Base-by-base conservation (phyloP, 768 basidiomycete species). In the Tulasnella sp. region DNA sequence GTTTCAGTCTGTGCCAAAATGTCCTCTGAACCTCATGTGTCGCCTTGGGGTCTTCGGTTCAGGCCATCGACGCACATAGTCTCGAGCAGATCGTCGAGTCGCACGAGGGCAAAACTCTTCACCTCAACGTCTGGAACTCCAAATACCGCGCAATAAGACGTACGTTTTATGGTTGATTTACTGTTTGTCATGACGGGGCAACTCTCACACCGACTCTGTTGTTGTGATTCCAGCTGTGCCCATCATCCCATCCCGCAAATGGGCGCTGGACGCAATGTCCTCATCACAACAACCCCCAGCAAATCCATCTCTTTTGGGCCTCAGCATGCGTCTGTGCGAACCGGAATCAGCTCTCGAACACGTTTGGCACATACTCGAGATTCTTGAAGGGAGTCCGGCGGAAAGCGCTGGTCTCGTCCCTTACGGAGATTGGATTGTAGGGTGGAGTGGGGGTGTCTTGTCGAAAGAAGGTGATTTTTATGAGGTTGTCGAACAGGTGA, bases 291-390 rank as follows among this genome's bases (percentile, higher is more conserved):
- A 85, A 31, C 82, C 78, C 77, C 83, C 86, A 72, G 85, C 85
- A 16, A 85, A 85, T 83, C 97, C 97, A 5, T 97, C 96, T 12
- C 85, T 99, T n/a, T 88, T 99, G 36, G 98, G 98, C 0, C 88
- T 99, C 9, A 96, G 94, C 83, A 92, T 99, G 90, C 90, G 97
- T 31, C 89, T 98, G 84, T 99, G 98, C 84, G 91, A 94, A 84
- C 96, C 97, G 5, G 92, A 94, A 82, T 88, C 90, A 75, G 93
- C 97, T 21, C 87, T 94, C 27, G 96, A 98, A 83, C 95, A 93
- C 81, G 96, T 99, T 7, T 99, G 98, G 97, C 98, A 99, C 85
- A 96, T 99, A 56, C 88, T 99, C 71, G 98, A 99, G 84, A 96
- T 99, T 19, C 86, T 97, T 56, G 97, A 99, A 85, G 97, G 96